Conservation (phyloP, 345 rosid species). For the Salix suchowensis region DNA sequence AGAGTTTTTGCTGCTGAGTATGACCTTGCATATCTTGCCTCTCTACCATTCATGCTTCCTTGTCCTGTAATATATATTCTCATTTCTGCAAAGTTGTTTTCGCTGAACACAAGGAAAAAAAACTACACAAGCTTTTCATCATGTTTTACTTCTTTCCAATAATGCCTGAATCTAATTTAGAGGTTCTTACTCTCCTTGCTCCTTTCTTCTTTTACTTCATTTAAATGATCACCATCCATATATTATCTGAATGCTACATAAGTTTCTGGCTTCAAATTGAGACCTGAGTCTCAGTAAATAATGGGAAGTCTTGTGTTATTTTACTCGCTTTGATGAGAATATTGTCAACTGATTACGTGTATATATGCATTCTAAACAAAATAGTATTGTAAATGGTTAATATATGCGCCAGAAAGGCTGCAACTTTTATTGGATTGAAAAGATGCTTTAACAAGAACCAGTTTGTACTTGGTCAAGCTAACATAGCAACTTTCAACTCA, state of each 20-base stretch:
- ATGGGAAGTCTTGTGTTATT: neutral
- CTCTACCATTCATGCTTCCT: neutral
- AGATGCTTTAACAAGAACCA: neutral
- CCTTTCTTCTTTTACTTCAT: neutral
- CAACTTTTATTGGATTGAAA: neutral
- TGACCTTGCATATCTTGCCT: slow-evolving; percentile 17
- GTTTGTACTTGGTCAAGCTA: neutral
- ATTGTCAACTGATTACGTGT: neutral
- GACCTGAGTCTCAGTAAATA: neutral
- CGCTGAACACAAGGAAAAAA: neutral
- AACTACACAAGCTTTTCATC: neutral
- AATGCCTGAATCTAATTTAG: neutral
- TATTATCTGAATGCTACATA: neutral
- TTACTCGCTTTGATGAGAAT: neutral
- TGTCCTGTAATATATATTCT: neutral
- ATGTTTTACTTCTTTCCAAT: slow-evolving; percentile 3
- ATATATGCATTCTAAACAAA: no score
- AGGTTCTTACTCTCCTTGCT: neutral
- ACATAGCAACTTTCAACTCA: neutral
- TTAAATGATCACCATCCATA: neutral
- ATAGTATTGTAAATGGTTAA: neutral
- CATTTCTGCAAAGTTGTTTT: neutral
- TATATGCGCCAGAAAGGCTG: neutral
- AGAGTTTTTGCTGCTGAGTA: slow-evolving; percentile 99
- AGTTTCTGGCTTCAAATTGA: neutral